These are phyloP conservation scores for Excoecaria cochinchinensis DNA, from an alignment of 345 rosid genomes.

Conservation along the genomic window DNA sequence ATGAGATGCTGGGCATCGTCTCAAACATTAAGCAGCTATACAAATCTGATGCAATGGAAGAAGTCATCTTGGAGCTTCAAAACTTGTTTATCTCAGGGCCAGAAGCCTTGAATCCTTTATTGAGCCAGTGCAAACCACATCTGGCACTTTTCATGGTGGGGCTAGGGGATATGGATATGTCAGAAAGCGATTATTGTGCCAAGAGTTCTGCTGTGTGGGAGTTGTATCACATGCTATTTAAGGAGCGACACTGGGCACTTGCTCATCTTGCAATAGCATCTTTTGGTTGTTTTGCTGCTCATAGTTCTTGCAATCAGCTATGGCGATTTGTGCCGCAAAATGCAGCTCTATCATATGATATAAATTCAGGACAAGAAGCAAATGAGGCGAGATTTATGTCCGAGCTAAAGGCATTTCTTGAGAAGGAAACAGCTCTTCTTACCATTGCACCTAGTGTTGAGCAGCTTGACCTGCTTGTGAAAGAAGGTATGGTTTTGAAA, in stretches of 20 bases:
- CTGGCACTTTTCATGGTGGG: conserved; percentile 74
- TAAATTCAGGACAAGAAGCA: conserved; percentile 52
- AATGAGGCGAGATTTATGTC: conserved; percentile 71
- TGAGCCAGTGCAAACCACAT: conserved; percentile 54
- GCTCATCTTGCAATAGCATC: conserved; percentile 66
- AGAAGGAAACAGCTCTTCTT: conserved; percentile 65
- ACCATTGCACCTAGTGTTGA: conserved; percentile 39
- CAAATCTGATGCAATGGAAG: conserved; percentile 59
- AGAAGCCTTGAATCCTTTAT: conserved; percentile 35
- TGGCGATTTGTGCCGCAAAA: conserved; percentile 86
- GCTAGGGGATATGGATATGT: conserved; percentile 55
- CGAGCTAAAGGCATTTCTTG: conserved; percentile 73
- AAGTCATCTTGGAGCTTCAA: conserved; percentile 61
- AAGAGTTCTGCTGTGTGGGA: conserved; percentile 70
- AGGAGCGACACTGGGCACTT: conserved; percentile 79
- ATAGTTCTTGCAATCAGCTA: conserved; percentile 69
- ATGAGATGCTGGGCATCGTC: conserved; percentile 48
- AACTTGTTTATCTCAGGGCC: conserved; percentile 52
- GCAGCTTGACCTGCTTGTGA: conserved; percentile 46
- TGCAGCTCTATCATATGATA: conserved; percentile 81
- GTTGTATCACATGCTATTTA: conserved; percentile 72
- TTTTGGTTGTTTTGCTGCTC: conserved; percentile 83
- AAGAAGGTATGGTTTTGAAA: conserved; percentile 59
- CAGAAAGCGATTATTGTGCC: conserved; percentile 58
- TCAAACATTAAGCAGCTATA: conserved; percentile 54